Base-by-base conservation (phyloP, 2,329 filamentous ascomycete genomes). In the Sphaerulina musiva region DNA sequence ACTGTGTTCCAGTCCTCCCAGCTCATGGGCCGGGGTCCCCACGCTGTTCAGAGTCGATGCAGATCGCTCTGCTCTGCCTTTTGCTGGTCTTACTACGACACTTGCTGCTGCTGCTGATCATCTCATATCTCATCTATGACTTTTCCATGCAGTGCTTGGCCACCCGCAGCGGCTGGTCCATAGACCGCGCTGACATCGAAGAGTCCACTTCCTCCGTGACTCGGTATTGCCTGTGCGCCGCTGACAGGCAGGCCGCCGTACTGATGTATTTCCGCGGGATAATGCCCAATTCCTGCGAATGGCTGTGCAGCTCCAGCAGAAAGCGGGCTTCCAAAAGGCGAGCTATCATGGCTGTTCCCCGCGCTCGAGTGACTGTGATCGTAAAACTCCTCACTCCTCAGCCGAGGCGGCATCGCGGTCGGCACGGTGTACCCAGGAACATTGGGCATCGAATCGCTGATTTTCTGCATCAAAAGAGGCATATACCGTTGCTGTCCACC, bases 401-500 rank as follows among this genome's bases (percentile, higher is more conserved):
- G 42, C 31, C 55, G 58, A 9, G 57, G 53, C n/a, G 65, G 63
- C 9, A 62, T 55, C 5, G 62, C 59, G 34, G 29, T 51, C 10
- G 62, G 58, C 20, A 69, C 57, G 3, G 61, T 53, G 54, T 64
- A 67, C 17, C 62, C 62, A 38, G 63, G 60, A 2, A 59, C 56
- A 20, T 64, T 59, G 12, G 69, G 66, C 48, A 70, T 62, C 7
- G 66, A 64, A 41, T 92, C 86, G 57, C 84, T 79, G 39, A 92
- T 80, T 72, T 92, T 93, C 68, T 80, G 80, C 52, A 93, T 72
- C 1, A 95, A 77, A 0, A 95, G 77, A 2, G 88, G 88, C 11
- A 92, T 75, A 67, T 89, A 93, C 48, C 86, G 84, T 58, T 85
- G 80, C 53, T 91, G 80, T 6, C 87, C 87, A 54, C 82, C 84